Evolutionary conservation across 176 grass and related monocot genomes (phyloP), one percentile per base, ranked within the genome.

Genomic region (Carex pumila): DNA sequence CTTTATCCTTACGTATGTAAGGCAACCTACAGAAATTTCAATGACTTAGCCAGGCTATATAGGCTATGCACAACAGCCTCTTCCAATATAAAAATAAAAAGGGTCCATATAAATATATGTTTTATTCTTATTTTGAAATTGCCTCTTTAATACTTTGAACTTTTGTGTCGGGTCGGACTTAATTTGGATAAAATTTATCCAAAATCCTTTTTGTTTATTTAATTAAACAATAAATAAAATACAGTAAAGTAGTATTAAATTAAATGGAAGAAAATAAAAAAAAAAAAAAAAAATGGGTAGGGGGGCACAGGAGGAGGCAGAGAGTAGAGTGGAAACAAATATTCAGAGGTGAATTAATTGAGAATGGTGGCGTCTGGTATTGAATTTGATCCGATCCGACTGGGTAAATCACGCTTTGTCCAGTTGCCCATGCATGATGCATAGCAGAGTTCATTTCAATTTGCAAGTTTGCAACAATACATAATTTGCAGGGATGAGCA

Each of bases 1-100:
- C 60, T 65, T 66, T 65, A 83, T 64, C 59, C 19, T 83, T 83
- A n/a, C 80, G 80, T 68, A 67, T 83, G 59, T 34, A 31, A 83
- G 61, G 61, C 34, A 83, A 83, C 57, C 79, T 81, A 81, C 73
- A 55, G 49, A 1, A 76, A 76, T 76, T 76, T 76, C 72, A 30
- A 22, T 31, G 47, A 13, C 73, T 50, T 77, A 77, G 25, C 25
- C 25, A 25, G 3, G 22, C 73, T 56, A 56, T 54, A 77, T 54
- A 77, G 50, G 22, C 22, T 56, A 31, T 56, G 7, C n/a, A 77
- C 29, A 56, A 55, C 55, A 76, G 11, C 37, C 37, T 39, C 37
- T 39, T 39, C 37, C 6, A 39, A 39, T 39, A 39, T 39, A 25
- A 25, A 25, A 25, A 39, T 39, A 45, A 12, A 3, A 45, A 45